Base-by-base conservation (phyloP, 352 stramenopile genomes). In the Phytophthora rubi region DNA sequence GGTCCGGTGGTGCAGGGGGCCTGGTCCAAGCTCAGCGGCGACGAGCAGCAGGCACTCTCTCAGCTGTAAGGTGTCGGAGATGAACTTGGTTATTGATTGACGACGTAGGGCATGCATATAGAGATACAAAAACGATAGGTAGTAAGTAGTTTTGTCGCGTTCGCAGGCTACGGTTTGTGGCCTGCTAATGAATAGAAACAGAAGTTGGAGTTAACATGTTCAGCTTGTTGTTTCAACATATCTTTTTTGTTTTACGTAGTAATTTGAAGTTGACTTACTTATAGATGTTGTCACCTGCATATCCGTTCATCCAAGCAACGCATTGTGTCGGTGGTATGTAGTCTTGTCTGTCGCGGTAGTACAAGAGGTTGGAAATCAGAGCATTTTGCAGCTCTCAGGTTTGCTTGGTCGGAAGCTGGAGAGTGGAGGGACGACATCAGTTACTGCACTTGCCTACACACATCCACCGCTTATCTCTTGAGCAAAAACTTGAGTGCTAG, bases 401-500 rank as follows among this genome's bases (percentile, higher is more conserved):
- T 55, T 65, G 55, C 15, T 49, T 49, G 52, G 44, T 54, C 23
- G n/a, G 61, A 62, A 56, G 59, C 59, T 52, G 53, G 49, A 53
- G 52, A 62, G 26, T 7, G 45, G 21, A 51, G 55, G 23, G 55
- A 33, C 32, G 13, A 49, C 44, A 18, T 55, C 45, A 70, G 47
- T 65, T 67, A 60, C 58, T 67, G 53, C 44, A 61, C 51, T 33
- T 59, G 58, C 26, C 45, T 53, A 56, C 62, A 53, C 33, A 37
- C 28, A 51, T 69, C 53, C 32, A 28, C 32, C 8, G n/a, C 59
- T 91, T 80, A 93, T 79, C 81, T 76, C 63, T 89, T 89, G 51
- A 94, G 69, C 61, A 94, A 73, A 66, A 94, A 68, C 70, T 89
- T 90, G 35, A 94, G 74, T 57, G 81, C 86, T 37, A 94, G 78